Evolutionary conservation across 2,329 filamentous ascomycete genomes (phyloP).

Genomic region (Epicoccum nigrum): DNA sequence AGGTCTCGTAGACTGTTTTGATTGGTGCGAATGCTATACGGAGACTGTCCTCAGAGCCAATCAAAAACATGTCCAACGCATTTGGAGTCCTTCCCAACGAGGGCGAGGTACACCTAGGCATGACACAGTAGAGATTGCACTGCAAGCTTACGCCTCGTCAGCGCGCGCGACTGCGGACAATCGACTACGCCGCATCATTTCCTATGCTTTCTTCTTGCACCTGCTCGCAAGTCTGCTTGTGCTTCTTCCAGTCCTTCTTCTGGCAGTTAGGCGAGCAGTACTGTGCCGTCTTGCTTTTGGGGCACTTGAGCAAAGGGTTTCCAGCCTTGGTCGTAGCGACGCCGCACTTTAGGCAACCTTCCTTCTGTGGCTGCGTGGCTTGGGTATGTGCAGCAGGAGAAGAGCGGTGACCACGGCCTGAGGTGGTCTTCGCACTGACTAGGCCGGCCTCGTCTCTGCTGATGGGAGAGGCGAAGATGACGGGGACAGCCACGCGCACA

Average conservation of each 20-base stretch:
- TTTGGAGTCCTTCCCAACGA: too few species aligned
- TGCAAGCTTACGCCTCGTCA: too few species aligned
- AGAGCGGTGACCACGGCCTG: neutral
- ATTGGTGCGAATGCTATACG: too few species aligned
- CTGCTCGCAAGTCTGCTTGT: slow-evolving; percentile 45
- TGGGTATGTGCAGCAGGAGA: neutral
- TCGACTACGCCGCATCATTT: neutral
- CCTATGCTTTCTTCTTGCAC: neutral
- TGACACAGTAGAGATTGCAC: too few species aligned
- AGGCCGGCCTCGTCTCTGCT: slow-evolving; percentile 3
- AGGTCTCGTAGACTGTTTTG: too few species aligned
- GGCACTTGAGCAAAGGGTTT: slow-evolving; percentile 53
- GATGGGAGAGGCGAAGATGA: slow-evolving; percentile 16
- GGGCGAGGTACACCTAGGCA: too few species aligned
- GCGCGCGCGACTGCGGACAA: neutral
- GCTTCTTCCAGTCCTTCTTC: slow-evolving; percentile 60
- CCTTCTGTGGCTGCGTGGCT: neutral
- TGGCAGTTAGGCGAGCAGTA: slow-evolving; percentile 64
- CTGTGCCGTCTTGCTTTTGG: slow-evolving; percentile 51
- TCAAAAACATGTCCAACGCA: too few species aligned
- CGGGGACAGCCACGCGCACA: slow-evolving; percentile 21
- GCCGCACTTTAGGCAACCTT: slow-evolving; percentile 18
- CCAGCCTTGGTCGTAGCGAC: slow-evolving; percentile 19
- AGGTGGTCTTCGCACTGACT: neutral
- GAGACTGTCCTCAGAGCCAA: too few species aligned